A percentile compares a stretch with the other conserved stretches of the same genome.
Conservation (phyloP, 306 rosid genomes). For the Cicer arietinum region DNA sequence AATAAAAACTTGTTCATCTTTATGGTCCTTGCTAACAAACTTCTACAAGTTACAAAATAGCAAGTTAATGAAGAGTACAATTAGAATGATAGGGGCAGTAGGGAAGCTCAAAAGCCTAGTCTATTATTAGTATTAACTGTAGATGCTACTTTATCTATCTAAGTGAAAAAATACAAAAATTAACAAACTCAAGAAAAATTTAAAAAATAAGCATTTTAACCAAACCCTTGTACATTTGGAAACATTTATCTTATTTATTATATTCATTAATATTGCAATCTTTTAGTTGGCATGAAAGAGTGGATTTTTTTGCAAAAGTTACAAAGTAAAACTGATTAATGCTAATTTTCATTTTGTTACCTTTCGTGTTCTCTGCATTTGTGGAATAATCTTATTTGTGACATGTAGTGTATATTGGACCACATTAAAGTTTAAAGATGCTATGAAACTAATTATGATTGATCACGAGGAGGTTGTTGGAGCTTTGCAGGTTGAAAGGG, state of each 20-base stretch:
- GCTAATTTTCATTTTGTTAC: not conserved
- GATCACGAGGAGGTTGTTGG: slow-evolving; percentile 5
- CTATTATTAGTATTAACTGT: not conserved
- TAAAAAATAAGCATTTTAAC: not conserved
- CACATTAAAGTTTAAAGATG: slow-evolving; percentile 5
- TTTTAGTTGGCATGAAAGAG: not conserved
- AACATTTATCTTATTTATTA: slow-evolving; percentile 3
- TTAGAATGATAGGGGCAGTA: not conserved
- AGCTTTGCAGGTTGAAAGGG: slow-evolving; percentile 24
- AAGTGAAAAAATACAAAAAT: not conserved
- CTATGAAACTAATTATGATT: slow-evolving; percentile 16
- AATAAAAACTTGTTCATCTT: slow-evolving; percentile 7
- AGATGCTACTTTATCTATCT: not conserved
- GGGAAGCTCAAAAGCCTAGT: not conserved
- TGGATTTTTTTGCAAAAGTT: not conserved
- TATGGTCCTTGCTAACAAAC: slow-evolving; percentile 13
- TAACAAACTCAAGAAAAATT: not conserved
- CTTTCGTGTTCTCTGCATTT: not conserved
- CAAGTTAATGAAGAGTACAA: not conserved
- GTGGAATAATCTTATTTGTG: not conserved
- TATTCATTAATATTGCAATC: not conserved
- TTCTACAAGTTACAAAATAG: not conserved
- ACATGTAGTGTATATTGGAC: slow-evolving; percentile 3
- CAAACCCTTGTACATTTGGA: not conserved
- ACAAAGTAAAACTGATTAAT: not conserved